Conservation (phyloP, 305 asterid genomes). For the Fraxinus platypoda region DNA sequence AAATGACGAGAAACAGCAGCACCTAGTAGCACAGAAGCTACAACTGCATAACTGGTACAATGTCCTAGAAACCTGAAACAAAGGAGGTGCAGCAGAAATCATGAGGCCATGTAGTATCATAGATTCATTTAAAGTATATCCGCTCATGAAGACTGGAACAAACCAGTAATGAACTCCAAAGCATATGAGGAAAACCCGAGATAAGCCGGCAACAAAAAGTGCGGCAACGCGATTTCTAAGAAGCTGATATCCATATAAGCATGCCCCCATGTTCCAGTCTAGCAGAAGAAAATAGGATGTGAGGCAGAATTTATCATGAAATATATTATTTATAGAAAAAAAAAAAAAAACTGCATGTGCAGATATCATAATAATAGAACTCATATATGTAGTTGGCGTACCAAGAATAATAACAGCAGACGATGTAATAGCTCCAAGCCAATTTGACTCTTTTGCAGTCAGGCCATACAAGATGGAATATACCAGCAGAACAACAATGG, state of each 20-base stretch:
- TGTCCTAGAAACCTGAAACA: slow-evolving; percentile 87
- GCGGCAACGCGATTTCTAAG: slow-evolving; percentile 89
- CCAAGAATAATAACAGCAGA: slow-evolving; percentile 96
- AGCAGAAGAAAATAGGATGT: slow-evolving; percentile 24
- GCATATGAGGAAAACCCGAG: slow-evolving; percentile 94
- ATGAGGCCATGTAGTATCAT: slow-evolving; percentile 10
- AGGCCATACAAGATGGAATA: slow-evolving; percentile 94
- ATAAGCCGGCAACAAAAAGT: slow-evolving; percentile 85
- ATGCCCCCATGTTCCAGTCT: slow-evolving; percentile 99
- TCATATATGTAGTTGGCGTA: slow-evolving; percentile 32
- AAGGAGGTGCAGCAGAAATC: slow-evolving; percentile 16
- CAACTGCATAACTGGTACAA: slow-evolving; percentile 93
- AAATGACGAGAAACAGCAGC: slow-evolving; percentile 98
- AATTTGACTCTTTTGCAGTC: slow-evolving; percentile 95
- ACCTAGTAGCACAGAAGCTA: slow-evolving; percentile 93
- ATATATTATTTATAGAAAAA: background rate
- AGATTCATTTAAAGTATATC: background rate
- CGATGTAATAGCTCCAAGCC: slow-evolving; percentile 98
- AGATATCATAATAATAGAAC: slow-evolving; percentile 23
- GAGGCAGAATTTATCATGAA: background rate
- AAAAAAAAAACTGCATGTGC: slow-evolving; percentile 3
- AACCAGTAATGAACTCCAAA: slow-evolving; percentile 99
- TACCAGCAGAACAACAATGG: slow-evolving; percentile 81
- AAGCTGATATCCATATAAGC: slow-evolving; percentile 96
- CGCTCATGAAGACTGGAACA: slow-evolving; percentile 30